Percentiles rank a stretch among this genome's conserved stretches.
These are phyloP conservation scores for Aspergillus steynii DNA, from an alignment of 495 filamentous ascomycete genomes.

Conservation along the genomic window DNA sequence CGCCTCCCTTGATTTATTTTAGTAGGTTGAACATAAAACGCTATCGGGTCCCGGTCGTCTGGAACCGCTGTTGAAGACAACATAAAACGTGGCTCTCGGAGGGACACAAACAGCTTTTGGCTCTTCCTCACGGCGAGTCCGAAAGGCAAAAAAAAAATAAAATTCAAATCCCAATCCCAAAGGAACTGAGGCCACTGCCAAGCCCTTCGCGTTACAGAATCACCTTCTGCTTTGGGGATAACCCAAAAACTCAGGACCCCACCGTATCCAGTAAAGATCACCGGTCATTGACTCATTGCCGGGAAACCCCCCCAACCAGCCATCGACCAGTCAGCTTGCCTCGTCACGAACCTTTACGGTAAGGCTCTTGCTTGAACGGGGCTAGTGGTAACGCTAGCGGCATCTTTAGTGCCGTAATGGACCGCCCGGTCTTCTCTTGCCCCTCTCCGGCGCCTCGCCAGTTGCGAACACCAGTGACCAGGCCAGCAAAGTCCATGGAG, in stretches of 20 bases:
- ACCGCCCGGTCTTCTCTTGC: no score
- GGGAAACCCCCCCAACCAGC: slow-evolving; percentile 10
- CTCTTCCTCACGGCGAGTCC: slow-evolving; percentile 7
- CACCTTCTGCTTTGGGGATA: slow-evolving; percentile 15
- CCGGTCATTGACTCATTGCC: slow-evolving; percentile 17
- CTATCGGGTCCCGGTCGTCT: slow-evolving; percentile 6
- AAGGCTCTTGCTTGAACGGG: slow-evolving; percentile 13
- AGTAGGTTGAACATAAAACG: slow-evolving; percentile 8
- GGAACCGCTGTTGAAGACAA: slow-evolving; percentile 8
- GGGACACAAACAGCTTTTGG: neutral
- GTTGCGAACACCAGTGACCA: no score
- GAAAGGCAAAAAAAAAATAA: slow-evolving; percentile 1
- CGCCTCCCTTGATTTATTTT: no score
- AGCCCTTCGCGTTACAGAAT: neutral
- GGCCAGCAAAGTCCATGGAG: no score
- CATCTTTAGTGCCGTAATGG: no score
- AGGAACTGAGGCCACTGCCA: no score
- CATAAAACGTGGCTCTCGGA: slow-evolving; percentile 9
- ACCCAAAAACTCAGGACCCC: slow-evolving; percentile 8
- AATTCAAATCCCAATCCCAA: no score
- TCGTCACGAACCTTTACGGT: slow-evolving; percentile 12
- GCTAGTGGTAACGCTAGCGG: neutral
- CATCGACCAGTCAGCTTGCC: slow-evolving; percentile 11
- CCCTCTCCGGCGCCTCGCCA: no score
- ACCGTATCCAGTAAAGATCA: slow-evolving; percentile 19